Percentiles rank a stretch among this genome's conserved stretches.
phyloP scores from a whole-genome alignment of 1,284 basidiomycete species.

The Ceratobasidium sp. region DNA sequence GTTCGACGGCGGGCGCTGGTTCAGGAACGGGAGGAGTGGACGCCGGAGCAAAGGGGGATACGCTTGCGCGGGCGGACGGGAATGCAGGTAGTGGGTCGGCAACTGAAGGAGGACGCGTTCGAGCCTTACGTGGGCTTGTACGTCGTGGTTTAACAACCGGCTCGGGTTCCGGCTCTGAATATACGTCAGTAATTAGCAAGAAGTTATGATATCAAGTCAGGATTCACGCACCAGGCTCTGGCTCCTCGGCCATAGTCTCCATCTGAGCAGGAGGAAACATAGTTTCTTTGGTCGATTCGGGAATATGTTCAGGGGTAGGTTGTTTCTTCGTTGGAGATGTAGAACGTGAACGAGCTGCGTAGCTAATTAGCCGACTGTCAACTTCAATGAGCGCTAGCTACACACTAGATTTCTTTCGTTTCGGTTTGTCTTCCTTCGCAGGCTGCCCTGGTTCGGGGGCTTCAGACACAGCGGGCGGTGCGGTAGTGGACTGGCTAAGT shows the following conservation, averaged over 20 bases:
- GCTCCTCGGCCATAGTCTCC: conserved; percentile 3
- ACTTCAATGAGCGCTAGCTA: neutral
- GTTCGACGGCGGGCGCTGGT: too few relatives aligned
- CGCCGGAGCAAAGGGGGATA: neutral
- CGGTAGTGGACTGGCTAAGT: conserved; percentile 24
- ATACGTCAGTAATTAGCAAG: neutral
- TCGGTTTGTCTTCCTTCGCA: conserved; percentile 29
- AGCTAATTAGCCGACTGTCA: neutral
- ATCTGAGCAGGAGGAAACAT: conserved; percentile 9
- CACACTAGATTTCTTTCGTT: conserved; percentile 40
- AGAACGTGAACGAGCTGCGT: conserved; percentile 39
- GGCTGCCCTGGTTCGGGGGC: conserved; percentile 12
- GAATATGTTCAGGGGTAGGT: neutral
- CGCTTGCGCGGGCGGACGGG: neutral
- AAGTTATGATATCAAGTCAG: neutral
- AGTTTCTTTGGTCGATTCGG: neutral
- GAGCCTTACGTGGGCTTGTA: conserved; percentile 42
- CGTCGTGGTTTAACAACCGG: conserved; percentile 27
- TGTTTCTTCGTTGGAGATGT: conserved; percentile 39
- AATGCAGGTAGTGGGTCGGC: neutral
- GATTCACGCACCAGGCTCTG: conserved; percentile 23
- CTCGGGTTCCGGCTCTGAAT: conserved; percentile 18
- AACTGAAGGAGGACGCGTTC: conserved; percentile 12
- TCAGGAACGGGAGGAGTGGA: neutral
- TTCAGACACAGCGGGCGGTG: conserved; percentile 11